phyloP scores from a whole-genome alignment of 345 rosid genomes.

The Ricinus communis region DNA sequence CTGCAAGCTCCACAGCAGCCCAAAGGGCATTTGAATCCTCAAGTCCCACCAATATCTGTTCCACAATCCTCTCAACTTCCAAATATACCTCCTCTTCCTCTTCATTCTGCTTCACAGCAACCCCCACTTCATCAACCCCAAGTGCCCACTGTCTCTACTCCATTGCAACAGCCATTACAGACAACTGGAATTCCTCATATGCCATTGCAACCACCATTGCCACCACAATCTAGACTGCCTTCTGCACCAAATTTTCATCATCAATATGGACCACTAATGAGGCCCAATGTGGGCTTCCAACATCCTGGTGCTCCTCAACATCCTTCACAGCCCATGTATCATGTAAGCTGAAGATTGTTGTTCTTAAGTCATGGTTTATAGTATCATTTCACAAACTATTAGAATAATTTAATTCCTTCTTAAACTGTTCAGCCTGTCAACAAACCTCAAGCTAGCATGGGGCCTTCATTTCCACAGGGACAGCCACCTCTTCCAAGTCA shows the following conservation, averaged over 20 bases:
- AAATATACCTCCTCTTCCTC: slow-evolving; percentile 42
- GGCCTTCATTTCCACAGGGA: slow-evolving; percentile 66
- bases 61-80: slow-evolving; percentile 63
- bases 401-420: slow-evolving; percentile 20
- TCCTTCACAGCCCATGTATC: slow-evolving; percentile 68
- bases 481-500: slow-evolving; percentile 64
- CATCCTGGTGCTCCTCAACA: slow-evolving; percentile 71
- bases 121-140: slow-evolving; percentile 61
- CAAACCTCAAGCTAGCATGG: slow-evolving; percentile 53
- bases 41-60: slow-evolving; percentile 43
- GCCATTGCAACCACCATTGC: slow-evolving; percentile 62
- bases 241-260: slow-evolving; percentile 55
- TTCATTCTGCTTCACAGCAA: slow-evolving; percentile 61
- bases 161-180: slow-evolving; percentile 68
- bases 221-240: slow-evolving; percentile 52
- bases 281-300: slow-evolving; percentile 64
- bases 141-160: slow-evolving; percentile 52
- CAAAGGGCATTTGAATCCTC: slow-evolving; percentile 59
- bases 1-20: slow-evolving; percentile 58
- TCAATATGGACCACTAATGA: slow-evolving; percentile 65
- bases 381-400: slow-evolving; percentile 6
- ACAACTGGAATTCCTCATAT: slow-evolving; percentile 52
- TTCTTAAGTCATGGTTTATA: slow-evolving; percentile 9
- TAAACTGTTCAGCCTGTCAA: slow-evolving; percentile 50
- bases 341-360: slow-evolving; percentile 50